Percentiles rank a stretch among this genome's conserved stretches.
Evolutionary conservation across 345 rosid genomes (phyloP).

Genomic region (Salix suchowensis): DNA sequence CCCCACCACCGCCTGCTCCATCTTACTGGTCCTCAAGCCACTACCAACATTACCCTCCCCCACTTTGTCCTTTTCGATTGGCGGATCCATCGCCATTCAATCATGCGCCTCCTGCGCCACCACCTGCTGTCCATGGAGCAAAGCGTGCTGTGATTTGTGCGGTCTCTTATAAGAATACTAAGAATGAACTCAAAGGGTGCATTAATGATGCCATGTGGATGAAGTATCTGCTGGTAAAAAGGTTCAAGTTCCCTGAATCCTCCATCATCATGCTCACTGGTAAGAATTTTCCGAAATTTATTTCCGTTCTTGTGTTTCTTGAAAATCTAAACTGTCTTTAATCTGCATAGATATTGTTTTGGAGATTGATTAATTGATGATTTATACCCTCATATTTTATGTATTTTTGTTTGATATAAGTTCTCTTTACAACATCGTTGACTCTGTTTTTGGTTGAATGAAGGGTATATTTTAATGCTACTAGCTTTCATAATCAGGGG

Average conservation of each 20-base stretch:
- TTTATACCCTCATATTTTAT: too few relatives aligned
- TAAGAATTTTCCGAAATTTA: conserved; percentile 1
- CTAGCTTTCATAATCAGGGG: too few relatives aligned
- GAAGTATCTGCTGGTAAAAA: conserved; percentile 75
- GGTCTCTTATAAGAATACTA: conserved; percentile 50
- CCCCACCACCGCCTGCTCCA: conserved; percentile 8
- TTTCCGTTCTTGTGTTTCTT: not conserved
- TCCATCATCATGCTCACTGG: conserved; percentile 79
- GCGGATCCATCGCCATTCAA: conserved; percentile 33
- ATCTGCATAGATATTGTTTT: too few relatives aligned
- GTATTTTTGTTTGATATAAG: too few relatives aligned
- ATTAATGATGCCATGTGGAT: conserved; percentile 77
- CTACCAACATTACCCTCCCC: conserved; percentile 9
- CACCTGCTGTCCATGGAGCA: conserved; percentile 47
- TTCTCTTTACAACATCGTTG: too few relatives aligned
- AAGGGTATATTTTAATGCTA: too few relatives aligned
- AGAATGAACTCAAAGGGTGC: conserved; percentile 72
- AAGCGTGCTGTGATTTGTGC: conserved; percentile 84
- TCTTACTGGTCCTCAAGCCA: conserved; percentile 12
- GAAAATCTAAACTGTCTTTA: too few relatives aligned
- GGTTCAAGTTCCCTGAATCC: conserved; percentile 73
- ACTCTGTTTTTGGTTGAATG: too few relatives aligned
- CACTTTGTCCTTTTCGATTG: conserved; percentile 1
- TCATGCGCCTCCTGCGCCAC: conserved; percentile 52
- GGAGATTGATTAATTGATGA: too few relatives aligned